These are phyloP conservation scores for Rutstroemia sp. DNA, from an alignment of 2,329 filamentous ascomycete species.

Conservation along the genomic window DNA sequence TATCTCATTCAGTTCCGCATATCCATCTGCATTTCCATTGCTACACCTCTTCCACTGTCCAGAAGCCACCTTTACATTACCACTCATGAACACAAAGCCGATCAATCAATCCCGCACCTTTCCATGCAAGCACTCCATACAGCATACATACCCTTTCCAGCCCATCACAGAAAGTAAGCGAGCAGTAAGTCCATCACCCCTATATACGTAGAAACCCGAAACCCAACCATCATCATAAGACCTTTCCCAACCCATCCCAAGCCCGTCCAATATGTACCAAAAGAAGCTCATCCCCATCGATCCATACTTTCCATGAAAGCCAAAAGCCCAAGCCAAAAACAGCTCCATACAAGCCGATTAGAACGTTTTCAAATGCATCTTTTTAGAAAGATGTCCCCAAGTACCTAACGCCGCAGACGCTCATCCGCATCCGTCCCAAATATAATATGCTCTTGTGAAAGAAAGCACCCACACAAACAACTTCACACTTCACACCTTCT, in stretches of 20 bases:
- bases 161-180: too few relatives aligned
- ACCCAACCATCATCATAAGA: background rate
- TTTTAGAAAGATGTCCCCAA: background rate
- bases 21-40: too few relatives aligned
- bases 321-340: background rate
- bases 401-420: background rate
- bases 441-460: too few relatives aligned
- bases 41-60: too few relatives aligned
- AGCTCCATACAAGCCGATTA: background rate
- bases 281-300: background rate
- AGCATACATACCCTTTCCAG: too few relatives aligned
- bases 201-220: too few relatives aligned
- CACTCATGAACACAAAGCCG: too few relatives aligned
- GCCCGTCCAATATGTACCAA: background rate
- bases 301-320: background rate
- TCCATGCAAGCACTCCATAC: too few relatives aligned
- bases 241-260: background rate
- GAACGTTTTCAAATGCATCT: background rate
- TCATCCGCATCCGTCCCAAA: background rate
- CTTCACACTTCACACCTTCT: background rate
- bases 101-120: too few relatives aligned
- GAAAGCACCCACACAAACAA: background rate
- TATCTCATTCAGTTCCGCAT: too few relatives aligned
- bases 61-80: too few relatives aligned
- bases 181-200: too few relatives aligned